Evolutionary conservation across 2,329 filamentous ascomycete species (phyloP).

Genomic region (Ophiostoma ulmi): DNA sequence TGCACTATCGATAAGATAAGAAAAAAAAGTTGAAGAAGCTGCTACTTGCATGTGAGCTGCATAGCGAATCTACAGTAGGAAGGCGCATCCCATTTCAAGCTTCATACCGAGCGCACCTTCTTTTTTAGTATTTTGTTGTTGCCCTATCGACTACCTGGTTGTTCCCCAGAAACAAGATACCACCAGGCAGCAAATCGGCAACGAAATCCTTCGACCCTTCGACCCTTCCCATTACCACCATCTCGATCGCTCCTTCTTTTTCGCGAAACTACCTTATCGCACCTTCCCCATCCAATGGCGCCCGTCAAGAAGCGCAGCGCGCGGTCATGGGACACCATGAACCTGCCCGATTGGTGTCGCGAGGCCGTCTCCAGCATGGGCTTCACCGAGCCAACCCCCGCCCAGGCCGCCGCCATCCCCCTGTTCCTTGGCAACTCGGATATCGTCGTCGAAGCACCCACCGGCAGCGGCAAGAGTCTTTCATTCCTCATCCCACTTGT

Average conservation of each 20-base stretch:
- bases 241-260: slow-evolving; percentile 1
- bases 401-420: slow-evolving; percentile 88
- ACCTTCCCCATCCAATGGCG: slow-evolving; percentile 29
- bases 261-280: not conserved
- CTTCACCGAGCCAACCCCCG: slow-evolving; percentile 67
- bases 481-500: slow-evolving; percentile 75
- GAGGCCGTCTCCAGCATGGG: slow-evolving; percentile 81
- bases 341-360: slow-evolving; percentile 73
- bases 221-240: not conserved
- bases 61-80: slow-evolving; percentile 7
- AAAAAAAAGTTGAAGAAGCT: slow-evolving; percentile 22
- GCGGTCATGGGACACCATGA: slow-evolving; percentile 62
- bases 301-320: slow-evolving; percentile 40
- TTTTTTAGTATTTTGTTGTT: not conserved
- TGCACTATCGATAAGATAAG: slow-evolving; percentile 23
- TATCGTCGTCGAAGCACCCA: slow-evolving; percentile 72
- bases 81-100: slow-evolving; percentile 15
- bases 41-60: slow-evolving; percentile 13
- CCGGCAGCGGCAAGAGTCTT: slow-evolving; percentile 85
- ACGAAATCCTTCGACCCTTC: not conserved
- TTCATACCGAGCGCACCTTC: not conserved
- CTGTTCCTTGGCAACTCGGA: slow-evolving; percentile 87
- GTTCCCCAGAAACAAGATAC: not conserved
- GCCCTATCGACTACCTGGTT: not conserved
- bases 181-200: not conserved